phyloP scores from a whole-genome alignment of 805 yeast genomes.

The Hanseniaspora nectarophila region DNA sequence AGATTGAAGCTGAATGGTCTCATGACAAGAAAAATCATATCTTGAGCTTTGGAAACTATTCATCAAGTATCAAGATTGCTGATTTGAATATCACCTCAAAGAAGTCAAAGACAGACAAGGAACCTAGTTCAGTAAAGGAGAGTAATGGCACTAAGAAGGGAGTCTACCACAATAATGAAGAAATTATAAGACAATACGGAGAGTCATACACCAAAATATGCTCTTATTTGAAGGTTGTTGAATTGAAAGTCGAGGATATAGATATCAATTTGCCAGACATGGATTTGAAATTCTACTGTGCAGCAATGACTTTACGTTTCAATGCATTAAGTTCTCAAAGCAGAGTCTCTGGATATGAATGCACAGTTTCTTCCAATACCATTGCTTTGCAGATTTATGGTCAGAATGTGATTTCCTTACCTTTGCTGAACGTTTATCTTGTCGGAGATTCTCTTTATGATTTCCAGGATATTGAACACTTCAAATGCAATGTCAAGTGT shows the following conservation, averaged over 20 bases:
- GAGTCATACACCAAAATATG: conserved; percentile 13
- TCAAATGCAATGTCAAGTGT: conserved; percentile 19
- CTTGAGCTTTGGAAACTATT: conserved; percentile 2
- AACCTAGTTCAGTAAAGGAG: no score
- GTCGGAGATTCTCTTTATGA: conserved; percentile 23
- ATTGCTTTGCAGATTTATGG: conserved; percentile 18
- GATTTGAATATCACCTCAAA: neutral
- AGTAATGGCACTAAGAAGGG: no score
- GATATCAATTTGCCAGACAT: conserved; percentile 17
- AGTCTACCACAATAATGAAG: neutral
- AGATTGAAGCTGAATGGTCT: neutral
- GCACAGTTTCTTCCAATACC: conserved; percentile 25
- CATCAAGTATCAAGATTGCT: conserved; percentile 3
- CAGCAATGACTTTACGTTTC: conserved; percentile 23
- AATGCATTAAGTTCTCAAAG: conserved; percentile 17
- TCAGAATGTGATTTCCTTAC: conserved; percentile 23
- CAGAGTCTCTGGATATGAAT: conserved; percentile 18
- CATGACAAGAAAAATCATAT: neutral
- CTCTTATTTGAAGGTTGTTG: conserved; percentile 20
- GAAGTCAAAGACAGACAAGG: no score
- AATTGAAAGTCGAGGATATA: conserved; percentile 26
- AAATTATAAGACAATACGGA: neutral
- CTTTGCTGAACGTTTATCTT: conserved; percentile 24
- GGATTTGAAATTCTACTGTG: conserved; percentile 19
- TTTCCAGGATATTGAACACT: conserved; percentile 17